phyloP scores from a whole-genome alignment of 2,329 filamentous ascomycete species.

The Pyrenochaeta sp. region DNA sequence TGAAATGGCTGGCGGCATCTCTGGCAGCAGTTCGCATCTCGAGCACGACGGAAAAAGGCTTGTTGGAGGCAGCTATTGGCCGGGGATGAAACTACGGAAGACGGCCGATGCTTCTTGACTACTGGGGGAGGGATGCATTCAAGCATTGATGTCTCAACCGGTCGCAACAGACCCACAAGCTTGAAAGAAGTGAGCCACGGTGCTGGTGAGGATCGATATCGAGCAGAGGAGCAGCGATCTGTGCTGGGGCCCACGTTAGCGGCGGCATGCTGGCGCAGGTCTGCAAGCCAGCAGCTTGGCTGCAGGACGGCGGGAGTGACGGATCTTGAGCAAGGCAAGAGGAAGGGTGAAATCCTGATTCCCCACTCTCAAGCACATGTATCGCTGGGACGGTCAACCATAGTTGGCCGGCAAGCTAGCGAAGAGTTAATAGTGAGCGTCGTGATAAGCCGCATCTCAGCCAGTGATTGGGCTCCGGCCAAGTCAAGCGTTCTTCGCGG shows the following conservation, averaged over 20 bases:
- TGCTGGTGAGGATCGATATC: neutral
- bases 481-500: slow-evolving; percentile 8
- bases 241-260: slow-evolving; percentile 19
- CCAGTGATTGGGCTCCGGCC: slow-evolving; percentile 7
- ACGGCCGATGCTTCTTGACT: neutral
- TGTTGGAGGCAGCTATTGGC: slow-evolving; percentile 37
- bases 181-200: neutral
- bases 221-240: slow-evolving; percentile 8
- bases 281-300: slow-evolving; percentile 18
- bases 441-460: neutral
- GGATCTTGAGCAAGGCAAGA: slow-evolving; percentile 14
- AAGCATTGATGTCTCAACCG: neutral
- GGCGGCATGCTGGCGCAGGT: slow-evolving; percentile 15
- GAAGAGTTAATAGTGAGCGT: neutral
- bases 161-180: neutral
- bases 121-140: neutral
- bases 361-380: neutral
- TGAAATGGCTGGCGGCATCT: slow-evolving; percentile 70
- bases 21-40: slow-evolving; percentile 39
- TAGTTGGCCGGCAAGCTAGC: neutral
- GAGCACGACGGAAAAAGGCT: slow-evolving; percentile 35
- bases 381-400: neutral
- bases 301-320: slow-evolving; percentile 14
- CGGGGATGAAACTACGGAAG: slow-evolving; percentile 10
- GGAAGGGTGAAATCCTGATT: slow-evolving; percentile 6